Evolutionary conservation across 305 asterid genomes (phyloP).

Genomic region (Caryopteris hybrid): DNA sequence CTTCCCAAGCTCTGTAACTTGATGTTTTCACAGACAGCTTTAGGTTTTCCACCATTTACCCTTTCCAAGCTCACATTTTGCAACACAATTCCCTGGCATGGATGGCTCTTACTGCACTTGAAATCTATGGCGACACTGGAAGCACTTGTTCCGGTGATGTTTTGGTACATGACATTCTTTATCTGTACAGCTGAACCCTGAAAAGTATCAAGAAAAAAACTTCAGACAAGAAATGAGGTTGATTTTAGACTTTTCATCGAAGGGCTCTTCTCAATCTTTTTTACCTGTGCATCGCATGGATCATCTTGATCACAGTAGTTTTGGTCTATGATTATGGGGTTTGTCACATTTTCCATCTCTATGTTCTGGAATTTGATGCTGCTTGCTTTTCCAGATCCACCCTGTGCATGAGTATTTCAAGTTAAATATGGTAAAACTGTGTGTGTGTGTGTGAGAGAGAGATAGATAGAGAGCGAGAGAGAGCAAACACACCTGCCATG

Average conservation of each 20-base stretch:
- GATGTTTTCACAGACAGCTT: conserved; percentile 49
- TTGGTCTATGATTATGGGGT: conserved; percentile 76
- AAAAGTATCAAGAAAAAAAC: neutral
- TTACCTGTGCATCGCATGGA: conserved; percentile 64
- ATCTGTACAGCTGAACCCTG: conserved; percentile 65
- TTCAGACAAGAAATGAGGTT: neutral
- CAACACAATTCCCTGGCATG: conserved; percentile 57
- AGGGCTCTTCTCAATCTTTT: neutral
- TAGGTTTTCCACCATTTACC: conserved; percentile 28
- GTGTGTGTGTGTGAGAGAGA: too few species aligned
- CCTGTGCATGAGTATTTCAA: conserved; percentile 30
- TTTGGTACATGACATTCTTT: conserved; percentile 46
- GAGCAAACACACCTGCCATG: conserved; percentile 45
- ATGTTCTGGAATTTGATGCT: conserved; percentile 63
- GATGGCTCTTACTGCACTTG: conserved; percentile 52
- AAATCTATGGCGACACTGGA: conserved; percentile 41
- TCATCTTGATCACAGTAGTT: conserved; percentile 55
- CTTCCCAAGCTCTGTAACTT: conserved; percentile 29
- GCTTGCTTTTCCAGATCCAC: conserved; percentile 76
- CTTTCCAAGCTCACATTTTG: conserved; percentile 47
- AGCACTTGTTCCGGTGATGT: conserved; percentile 66
- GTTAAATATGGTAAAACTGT: neutral
- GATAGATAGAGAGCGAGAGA: neutral
- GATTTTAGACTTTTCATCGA: neutral
- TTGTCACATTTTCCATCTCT: conserved; percentile 51